Conservation (phyloP, 2,329 filamentous ascomycete species). For the Ceratocystis eucalypticola region DNA sequence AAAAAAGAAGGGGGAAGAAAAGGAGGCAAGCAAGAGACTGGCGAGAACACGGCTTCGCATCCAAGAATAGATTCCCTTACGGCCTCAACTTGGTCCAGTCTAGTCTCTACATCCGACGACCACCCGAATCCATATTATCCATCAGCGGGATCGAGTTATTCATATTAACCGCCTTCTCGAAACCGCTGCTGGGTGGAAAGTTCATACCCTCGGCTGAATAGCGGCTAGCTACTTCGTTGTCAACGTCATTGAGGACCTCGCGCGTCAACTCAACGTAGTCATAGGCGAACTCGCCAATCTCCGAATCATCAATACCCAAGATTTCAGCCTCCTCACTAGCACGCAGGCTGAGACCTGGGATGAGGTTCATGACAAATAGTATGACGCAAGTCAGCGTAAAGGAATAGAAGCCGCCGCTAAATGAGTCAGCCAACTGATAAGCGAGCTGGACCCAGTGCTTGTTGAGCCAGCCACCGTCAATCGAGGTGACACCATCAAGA, state of each 20-base stretch:
- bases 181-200: slow-evolving; percentile 27
- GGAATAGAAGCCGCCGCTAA: slow-evolving; percentile 62
- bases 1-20: not conserved
- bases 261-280: slow-evolving; percentile 78
- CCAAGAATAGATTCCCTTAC: too few species aligned
- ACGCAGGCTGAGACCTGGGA: slow-evolving; percentile 63
- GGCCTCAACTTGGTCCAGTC: not conserved
- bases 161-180: slow-evolving; percentile 36
- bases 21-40: not conserved
- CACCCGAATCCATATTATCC: slow-evolving; percentile 26
- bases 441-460: slow-evolving; percentile 70
- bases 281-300: slow-evolving; percentile 91
- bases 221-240: slow-evolving; percentile 33
- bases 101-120: slow-evolving; percentile 6
- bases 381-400: slow-evolving; percentile 67
- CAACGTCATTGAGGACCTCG: slow-evolving; percentile 36
- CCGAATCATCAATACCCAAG: slow-evolving; percentile 73
- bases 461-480: slow-evolving; percentile 70
- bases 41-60: too few species aligned
- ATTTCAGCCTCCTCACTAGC: slow-evolving; percentile 66
- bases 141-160: slow-evolving; percentile 28
- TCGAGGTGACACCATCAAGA: slow-evolving; percentile 55
- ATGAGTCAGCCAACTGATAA: slow-evolving; percentile 71
- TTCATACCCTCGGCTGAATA: slow-evolving; percentile 31
- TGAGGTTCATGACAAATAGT: slow-evolving; percentile 64